These are phyloP conservation scores for Myrica gale DNA, from an alignment of 306 rosid species.

Conservation along the genomic window DNA sequence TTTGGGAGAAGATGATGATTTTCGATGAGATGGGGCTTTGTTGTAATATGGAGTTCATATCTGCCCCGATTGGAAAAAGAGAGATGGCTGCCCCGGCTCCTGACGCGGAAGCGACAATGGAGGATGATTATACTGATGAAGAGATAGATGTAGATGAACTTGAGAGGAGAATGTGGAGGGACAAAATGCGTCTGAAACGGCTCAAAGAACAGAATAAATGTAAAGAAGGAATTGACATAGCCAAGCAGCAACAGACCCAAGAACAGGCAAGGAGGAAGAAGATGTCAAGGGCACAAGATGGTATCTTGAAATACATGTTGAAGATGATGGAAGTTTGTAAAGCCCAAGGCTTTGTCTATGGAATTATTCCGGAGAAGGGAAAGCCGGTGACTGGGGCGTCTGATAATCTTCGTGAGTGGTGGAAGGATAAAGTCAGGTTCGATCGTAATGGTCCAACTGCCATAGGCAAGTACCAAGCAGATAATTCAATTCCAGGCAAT, in stretches of 20 bases:
- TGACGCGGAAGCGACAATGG: conserved; percentile 47
- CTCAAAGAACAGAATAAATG: conserved; percentile 57
- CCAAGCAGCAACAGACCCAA: conserved; percentile 66
- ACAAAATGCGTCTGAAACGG: conserved; percentile 56
- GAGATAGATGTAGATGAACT: conserved; percentile 68
- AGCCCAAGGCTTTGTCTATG: conserved; percentile 89
- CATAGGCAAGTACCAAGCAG: conserved; percentile 67
- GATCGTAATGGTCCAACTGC: conserved; percentile 93
- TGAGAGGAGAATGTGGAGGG: conserved; percentile 79
- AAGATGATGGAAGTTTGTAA: conserved; percentile 93
- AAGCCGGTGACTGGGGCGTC: conserved; percentile 85
- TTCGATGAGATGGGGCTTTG: conserved; percentile 59
- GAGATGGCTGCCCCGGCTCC: conserved; percentile 38
- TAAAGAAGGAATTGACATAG: conserved; percentile 57
- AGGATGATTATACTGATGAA: conserved; percentile 64
- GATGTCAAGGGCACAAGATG: conserved; percentile 91
- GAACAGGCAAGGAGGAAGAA: conserved; percentile 88
- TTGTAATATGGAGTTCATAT: conserved; percentile 57
- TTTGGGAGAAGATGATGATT: conserved; percentile 51
- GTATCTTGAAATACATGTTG: conserved; percentile 80
- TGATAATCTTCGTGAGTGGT: conserved; percentile 91
- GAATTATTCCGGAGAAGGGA: conserved; percentile 85
- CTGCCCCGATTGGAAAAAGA: conserved; percentile 48
- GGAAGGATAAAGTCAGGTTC: conserved; percentile 88
- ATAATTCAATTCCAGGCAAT: conserved; percentile 52